These are phyloP conservation scores for Agapanthus africanus DNA, from an alignment of 106 monocot species.

Conservation along the genomic window DNA sequence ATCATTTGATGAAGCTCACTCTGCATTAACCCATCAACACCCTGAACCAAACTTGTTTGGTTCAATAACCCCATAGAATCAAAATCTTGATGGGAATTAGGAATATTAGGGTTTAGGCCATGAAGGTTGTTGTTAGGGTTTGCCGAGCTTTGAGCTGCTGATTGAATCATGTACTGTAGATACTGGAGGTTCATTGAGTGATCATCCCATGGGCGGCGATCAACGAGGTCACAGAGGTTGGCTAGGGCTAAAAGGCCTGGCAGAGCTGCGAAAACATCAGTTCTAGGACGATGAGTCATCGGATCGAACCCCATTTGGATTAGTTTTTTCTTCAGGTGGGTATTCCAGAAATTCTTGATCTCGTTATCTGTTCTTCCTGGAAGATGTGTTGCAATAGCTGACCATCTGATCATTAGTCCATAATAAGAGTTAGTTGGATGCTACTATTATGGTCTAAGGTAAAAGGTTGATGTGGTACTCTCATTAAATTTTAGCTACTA, in stretches of 20 bases:
- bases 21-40: slow-evolving; percentile 4
- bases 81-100: slow-evolving; percentile 4
- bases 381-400: slow-evolving; percentile 75
- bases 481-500: too few relatives aligned
- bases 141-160: slow-evolving; percentile 5
- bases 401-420: slow-evolving; percentile 49
- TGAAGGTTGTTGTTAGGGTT: slow-evolving; percentile 11
- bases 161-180: slow-evolving; percentile 53
- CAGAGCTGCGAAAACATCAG: slow-evolving; percentile 67
- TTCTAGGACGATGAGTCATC: slow-evolving; percentile 80
- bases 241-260: slow-evolving; percentile 75
- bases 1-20: slow-evolving; percentile 11
- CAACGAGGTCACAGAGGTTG: slow-evolving; percentile 37
- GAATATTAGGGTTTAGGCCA: neutral
- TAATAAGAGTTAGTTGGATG: too few relatives aligned
- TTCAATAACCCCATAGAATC: slow-evolving; percentile 3
- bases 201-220: slow-evolving; percentile 33
- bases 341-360: slow-evolving; percentile 98
- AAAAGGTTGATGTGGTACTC: too few relatives aligned
- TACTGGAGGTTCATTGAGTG: slow-evolving; percentile 45
- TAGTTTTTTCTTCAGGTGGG: slow-evolving; percentile 86
- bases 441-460: too few relatives aligned
- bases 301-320: slow-evolving; percentile 93
- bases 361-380: slow-evolving; percentile 89
- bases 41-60: neutral